Evolutionary conservation across 495 filamentous ascomycete species (phyloP).

Genomic region (Penicillium psychrofluorescens): DNA sequence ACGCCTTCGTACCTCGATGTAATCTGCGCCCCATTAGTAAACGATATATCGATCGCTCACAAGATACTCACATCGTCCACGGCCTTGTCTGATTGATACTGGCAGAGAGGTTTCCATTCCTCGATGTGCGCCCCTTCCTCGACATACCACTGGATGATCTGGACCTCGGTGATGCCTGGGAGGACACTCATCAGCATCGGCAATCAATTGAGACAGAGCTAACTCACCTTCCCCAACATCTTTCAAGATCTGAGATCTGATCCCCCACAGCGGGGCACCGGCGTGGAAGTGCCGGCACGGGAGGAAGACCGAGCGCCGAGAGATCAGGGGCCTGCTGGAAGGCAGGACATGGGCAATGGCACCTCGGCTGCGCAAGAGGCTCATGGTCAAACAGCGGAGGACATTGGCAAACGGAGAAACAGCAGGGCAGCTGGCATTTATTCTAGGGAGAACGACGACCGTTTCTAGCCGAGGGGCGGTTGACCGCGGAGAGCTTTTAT

Average conservation of each 20-base stretch:
- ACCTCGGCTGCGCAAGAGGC: slow-evolving; percentile 21
- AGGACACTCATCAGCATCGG: background rate
- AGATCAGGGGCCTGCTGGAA: slow-evolving; percentile 18
- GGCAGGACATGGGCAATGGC: slow-evolving; percentile 19
- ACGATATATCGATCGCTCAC: background rate
- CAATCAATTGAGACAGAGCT: slow-evolving; percentile 5
- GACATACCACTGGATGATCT: slow-evolving; percentile 99
- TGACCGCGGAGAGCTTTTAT: too few species aligned
- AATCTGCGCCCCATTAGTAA: slow-evolving; percentile 47
- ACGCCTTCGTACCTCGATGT: slow-evolving; percentile 91
- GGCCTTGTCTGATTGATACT: slow-evolving; percentile 97
- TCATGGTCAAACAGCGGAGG: slow-evolving; percentile 20
- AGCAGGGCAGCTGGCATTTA: too few species aligned
- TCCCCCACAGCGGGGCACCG: slow-evolving; percentile 46
- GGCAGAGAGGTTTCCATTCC: slow-evolving; percentile 95
- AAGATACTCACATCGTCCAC: slow-evolving; percentile 67
- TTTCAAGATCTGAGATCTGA: slow-evolving; percentile 85
- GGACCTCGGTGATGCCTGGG: slow-evolving; percentile 90
- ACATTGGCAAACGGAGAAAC: too few species aligned
- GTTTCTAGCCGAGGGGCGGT: too few species aligned
- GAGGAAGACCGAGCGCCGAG: slow-evolving; percentile 22
- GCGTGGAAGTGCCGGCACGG: slow-evolving; percentile 51
- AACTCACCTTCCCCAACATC: slow-evolving; percentile 90
- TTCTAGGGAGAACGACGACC: too few species aligned
- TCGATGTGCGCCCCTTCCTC: slow-evolving; percentile 92